A percentile compares a stretch with the other conserved stretches of the same genome.
phyloP scores from a whole-genome alignment of 2,329 filamentous ascomycete species.

The Penicillium fuscoglaucum region DNA sequence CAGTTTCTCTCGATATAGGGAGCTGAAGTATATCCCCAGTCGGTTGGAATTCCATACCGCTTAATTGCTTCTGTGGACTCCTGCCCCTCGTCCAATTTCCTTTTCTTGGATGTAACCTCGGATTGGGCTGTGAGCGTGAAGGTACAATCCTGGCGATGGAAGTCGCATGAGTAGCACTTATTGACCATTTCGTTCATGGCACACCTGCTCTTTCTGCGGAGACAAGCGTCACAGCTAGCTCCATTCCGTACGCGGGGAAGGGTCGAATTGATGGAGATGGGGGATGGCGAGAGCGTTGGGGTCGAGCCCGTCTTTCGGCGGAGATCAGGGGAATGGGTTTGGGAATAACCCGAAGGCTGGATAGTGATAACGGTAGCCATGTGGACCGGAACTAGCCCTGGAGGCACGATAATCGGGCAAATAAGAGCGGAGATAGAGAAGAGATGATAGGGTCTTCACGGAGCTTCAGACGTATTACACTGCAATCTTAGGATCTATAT shows the following conservation, averaged over 20 bases:
- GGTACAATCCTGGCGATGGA: slow-evolving; percentile 47
- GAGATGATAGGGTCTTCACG: slow-evolving; percentile 3
- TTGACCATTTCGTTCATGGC: slow-evolving; percentile 47
- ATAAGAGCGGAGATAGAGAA: neutral
- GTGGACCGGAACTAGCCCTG: slow-evolving; percentile 1
- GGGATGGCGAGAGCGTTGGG: slow-evolving; percentile 27
- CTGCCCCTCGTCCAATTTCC: slow-evolving; percentile 42
- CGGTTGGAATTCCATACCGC: slow-evolving; percentile 31
- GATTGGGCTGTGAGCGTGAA: slow-evolving; percentile 35
- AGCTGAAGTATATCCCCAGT: neutral
- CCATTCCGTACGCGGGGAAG: slow-evolving; percentile 40
- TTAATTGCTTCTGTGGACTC: slow-evolving; percentile 32
- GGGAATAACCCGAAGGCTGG: slow-evolving; percentile 35
- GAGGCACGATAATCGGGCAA: slow-evolving; percentile 1
- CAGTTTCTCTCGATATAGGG: neutral
- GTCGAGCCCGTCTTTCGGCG: slow-evolving; percentile 28
- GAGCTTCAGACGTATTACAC: neutral
- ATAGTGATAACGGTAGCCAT: slow-evolving; percentile 46
- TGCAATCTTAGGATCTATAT: slow-evolving; percentile 2
- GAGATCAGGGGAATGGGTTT: slow-evolving; percentile 26
- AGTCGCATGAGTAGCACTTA: slow-evolving; percentile 48
- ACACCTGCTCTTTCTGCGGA: slow-evolving; percentile 45
- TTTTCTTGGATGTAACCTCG: slow-evolving; percentile 37
- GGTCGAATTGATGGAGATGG: slow-evolving; percentile 24
- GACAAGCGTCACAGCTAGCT: slow-evolving; percentile 45